Conservation (phyloP, 2,329 filamentous ascomycete species). For the Verticillium longisporum region DNA sequence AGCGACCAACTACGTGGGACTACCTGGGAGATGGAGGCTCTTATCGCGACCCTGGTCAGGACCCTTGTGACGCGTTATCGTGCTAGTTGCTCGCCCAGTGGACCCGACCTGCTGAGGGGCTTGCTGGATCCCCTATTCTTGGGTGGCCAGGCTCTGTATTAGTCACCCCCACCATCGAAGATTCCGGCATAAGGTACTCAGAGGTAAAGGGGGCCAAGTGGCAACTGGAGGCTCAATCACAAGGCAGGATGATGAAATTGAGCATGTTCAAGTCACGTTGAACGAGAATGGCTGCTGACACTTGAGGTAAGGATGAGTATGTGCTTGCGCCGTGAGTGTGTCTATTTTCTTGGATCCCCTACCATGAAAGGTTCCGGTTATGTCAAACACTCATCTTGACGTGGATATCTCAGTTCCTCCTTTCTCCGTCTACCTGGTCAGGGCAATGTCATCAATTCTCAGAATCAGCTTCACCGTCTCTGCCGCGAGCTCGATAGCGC, state of each 20-base stretch:
- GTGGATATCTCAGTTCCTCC: not conserved
- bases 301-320: not conserved
- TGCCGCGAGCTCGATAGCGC: conserved; percentile 90
- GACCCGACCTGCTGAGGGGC: not conserved
- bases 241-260: not conserved
- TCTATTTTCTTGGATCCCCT: conserved; percentile 1
- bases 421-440: conserved; percentile 45
- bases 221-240: not conserved
- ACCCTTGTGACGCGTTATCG: conserved; percentile 4
- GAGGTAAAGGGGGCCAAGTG: not conserved
- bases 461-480: conserved; percentile 97
- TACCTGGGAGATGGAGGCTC: conserved; percentile 2
- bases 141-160: not conserved
- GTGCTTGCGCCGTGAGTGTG: not conserved
- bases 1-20: not conserved
- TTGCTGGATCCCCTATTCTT: not conserved
- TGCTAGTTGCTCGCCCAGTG: not conserved
- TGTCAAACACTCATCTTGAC: not conserved
- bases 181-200: not conserved
- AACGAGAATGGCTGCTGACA: no score
- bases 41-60: conserved; percentile 4
- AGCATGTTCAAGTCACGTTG: no score
- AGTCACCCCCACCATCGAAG: not conserved
- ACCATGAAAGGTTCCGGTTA: not conserved
- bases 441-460: conserved; percentile 60